A percentile compares a stretch with the other conserved stretches of the same genome.
phyloP scores from a whole-genome alignment of 768 basidiomycete species.

The Phlebiopsis gigantea region DNA sequence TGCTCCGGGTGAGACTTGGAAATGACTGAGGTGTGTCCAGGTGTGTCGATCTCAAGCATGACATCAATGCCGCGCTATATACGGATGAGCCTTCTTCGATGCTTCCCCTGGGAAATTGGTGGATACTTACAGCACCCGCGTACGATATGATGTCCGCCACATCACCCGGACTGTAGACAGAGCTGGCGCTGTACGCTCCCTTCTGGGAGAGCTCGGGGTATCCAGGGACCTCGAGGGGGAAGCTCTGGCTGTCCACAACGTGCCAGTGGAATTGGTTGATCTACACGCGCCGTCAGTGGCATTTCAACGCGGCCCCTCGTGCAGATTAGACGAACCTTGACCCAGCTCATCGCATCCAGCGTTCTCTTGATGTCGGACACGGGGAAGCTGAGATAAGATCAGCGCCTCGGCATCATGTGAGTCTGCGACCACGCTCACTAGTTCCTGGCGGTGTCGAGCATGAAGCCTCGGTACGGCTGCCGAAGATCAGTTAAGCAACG shows the following conservation, averaged over 20 bases:
- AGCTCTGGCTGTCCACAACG: conserved; percentile 46
- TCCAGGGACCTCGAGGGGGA: conserved; percentile 37
- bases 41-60: conserved; percentile 44
- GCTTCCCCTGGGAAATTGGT: too few species aligned
- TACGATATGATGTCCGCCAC: conserved; percentile 37
- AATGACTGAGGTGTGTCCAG: conserved; percentile 44
- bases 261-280: conserved; percentile 47
- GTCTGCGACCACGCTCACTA: conserved; percentile 39
- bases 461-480: conserved; percentile 70
- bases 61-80: conserved; percentile 45
- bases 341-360: conserved; percentile 63
- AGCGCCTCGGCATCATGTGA: neutral
- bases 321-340: conserved; percentile 14
- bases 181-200: conserved; percentile 37
- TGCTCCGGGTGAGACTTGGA: conserved; percentile 37
- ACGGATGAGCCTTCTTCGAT: neutral
- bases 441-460: conserved; percentile 79
- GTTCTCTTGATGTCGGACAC: conserved; percentile 62
- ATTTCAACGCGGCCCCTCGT: neutral
- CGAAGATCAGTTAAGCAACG: neutral
- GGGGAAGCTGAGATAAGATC: conserved; percentile 40
- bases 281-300: conserved; percentile 17
- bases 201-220: conserved; percentile 33
- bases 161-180: conserved; percentile 32
- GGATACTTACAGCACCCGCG: conserved; percentile 36